Evolutionary conservation across 2,329 filamentous ascomycete species (phyloP).

Genomic region (Colletotrichum sp.): DNA sequence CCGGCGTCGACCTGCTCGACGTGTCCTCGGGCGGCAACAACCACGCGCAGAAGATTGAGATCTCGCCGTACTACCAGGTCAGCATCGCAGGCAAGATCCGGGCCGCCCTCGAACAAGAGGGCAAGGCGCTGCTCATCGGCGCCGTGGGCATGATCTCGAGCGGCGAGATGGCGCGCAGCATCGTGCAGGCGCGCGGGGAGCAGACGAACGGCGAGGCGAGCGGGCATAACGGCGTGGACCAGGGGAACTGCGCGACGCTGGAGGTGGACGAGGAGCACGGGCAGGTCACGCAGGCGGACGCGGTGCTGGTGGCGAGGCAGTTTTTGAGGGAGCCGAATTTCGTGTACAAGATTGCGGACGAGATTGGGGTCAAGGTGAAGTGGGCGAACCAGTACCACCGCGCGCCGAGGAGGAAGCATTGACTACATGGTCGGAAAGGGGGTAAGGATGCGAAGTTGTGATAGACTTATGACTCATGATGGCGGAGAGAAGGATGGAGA

Average conservation of each 20-base stretch:
- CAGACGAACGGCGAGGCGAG: conserved; percentile 36
- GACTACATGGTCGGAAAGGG: background rate
- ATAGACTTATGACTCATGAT: background rate
- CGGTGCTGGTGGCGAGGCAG: conserved; percentile 76
- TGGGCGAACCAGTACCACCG: conserved; percentile 72
- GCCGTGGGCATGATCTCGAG: conserved; percentile 77
- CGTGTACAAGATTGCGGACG: conserved; percentile 74
- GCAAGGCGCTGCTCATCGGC: conserved; percentile 66
- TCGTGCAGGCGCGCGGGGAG: conserved; percentile 49
- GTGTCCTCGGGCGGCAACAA: conserved; percentile 79
- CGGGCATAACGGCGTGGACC: conserved; percentile 28
- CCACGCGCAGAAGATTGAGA: conserved; percentile 62
- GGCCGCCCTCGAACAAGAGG: conserved; percentile 59
- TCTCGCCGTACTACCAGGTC: conserved; percentile 74
- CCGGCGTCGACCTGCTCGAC: conserved; percentile 84
- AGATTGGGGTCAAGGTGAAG: conserved; percentile 73
- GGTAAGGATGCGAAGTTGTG: background rate
- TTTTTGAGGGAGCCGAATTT: conserved; percentile 85
- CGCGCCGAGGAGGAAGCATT: conserved; percentile 34
- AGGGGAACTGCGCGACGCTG: conserved; percentile 26
- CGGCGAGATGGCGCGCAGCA: conserved; percentile 68
- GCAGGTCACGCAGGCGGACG: conserved; percentile 59
- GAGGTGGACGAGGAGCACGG: conserved; percentile 46
- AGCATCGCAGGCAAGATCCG: conserved; percentile 76
- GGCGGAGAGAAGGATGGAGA: too few relatives aligned